These are phyloP conservation scores for Dioscorea alata DNA, from an alignment of 106 monocot genomes.

Conservation along the genomic window DNA sequence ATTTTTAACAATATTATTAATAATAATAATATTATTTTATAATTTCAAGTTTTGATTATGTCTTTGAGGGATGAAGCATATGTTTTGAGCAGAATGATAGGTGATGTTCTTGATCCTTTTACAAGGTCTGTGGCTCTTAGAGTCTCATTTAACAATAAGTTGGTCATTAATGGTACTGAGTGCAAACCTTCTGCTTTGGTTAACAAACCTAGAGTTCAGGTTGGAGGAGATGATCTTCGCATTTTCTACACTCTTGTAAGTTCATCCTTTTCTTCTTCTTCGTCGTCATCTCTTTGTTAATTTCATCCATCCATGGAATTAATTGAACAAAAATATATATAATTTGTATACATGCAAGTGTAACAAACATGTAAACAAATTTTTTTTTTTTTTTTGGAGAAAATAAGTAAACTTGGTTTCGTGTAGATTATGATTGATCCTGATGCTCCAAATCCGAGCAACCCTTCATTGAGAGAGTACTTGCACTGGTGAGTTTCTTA, in stretches of 20 bases:
- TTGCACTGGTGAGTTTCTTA: constrained; percentile 1
- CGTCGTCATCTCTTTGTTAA: background rate
- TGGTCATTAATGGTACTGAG: background rate
- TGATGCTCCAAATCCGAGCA: constrained; percentile 8
- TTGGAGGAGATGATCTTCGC: background rate
- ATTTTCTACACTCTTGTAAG: background rate
- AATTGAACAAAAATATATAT: too few relatives aligned
- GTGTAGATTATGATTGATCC: constrained; percentile 6
- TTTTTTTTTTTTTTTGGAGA: too few relatives aligned
- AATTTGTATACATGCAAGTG: too few relatives aligned
- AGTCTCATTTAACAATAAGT: background rate
- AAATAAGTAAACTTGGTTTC: background rate
- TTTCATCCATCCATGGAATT: background rate
- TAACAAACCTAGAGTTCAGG: background rate
- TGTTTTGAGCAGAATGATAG: background rate
- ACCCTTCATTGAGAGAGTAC: constrained; percentile 4
- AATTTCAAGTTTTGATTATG: background rate
- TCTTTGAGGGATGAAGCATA: background rate
- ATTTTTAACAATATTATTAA: background rate
- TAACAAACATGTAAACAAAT: too few relatives aligned
- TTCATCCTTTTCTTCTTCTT: background rate
- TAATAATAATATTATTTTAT: too few relatives aligned
- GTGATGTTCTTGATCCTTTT: background rate
- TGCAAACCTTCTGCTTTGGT: background rate
- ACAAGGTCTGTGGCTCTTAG: background rate